Evolutionary conservation across 306 rosid genomes (phyloP).

Genomic region (Carpinus fangiana): DNA sequence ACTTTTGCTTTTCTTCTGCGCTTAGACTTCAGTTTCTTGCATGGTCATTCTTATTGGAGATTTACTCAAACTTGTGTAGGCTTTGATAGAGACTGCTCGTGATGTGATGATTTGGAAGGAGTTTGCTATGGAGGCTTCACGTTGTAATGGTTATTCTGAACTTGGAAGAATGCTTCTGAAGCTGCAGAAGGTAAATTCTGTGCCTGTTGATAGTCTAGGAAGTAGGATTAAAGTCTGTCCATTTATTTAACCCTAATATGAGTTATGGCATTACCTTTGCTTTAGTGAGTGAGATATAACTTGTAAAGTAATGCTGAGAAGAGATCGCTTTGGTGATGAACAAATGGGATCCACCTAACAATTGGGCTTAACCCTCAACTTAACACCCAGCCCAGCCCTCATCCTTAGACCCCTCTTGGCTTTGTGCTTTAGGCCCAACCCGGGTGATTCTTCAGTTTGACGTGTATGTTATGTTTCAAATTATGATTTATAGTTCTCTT

Average conservation of each 20-base stretch:
- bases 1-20: slow-evolving; percentile 9
- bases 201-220: slow-evolving; percentile 39
- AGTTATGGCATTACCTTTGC: slow-evolving; percentile 1
- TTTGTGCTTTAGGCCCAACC: no score
- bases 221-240: slow-evolving; percentile 18
- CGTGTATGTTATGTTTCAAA: neutral
- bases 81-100: slow-evolving; percentile 74
- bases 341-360: neutral
- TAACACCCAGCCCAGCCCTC: no score
- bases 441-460: no score
- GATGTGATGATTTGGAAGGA: slow-evolving; percentile 82
- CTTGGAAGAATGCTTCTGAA: slow-evolving; percentile 90
- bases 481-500: neutral
- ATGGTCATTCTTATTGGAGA: slow-evolving; percentile 19
- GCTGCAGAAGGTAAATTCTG: slow-evolving; percentile 77
- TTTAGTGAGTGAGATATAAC: neutral
- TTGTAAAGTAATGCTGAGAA: neutral
- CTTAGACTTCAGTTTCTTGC: slow-evolving; percentile 13
- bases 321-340: neutral
- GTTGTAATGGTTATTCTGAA: slow-evolving; percentile 70
- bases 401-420: no score
- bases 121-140: slow-evolving; percentile 93
- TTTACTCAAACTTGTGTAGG: slow-evolving; percentile 54
- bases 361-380: no score
- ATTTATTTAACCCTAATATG: slow-evolving; percentile 8